Base-by-base conservation (phyloP, 1,284 basidiomycete species). In the Crepidotus sp. region DNA sequence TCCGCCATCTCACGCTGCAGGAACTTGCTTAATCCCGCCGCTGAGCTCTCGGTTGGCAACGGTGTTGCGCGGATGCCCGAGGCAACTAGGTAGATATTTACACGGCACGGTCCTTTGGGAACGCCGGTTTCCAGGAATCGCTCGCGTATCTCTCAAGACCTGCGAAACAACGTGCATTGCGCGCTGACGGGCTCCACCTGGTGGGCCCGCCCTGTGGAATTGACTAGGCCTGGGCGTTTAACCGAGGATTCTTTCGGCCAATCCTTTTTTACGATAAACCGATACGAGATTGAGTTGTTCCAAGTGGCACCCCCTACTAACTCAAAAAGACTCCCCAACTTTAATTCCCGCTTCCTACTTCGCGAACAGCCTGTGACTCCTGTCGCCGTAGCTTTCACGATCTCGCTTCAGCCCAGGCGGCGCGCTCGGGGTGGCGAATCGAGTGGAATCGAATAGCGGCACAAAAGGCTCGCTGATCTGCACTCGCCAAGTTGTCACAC, bases 401-500 rank as follows among this genome's bases (percentile, higher is more conserved):
- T 42, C 32, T 37, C 38, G 42, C 42, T 44, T 40, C 36, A 31
- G 22, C 27, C 8, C 24, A 33, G 24, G 19, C 26, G 42, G 14
- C 29, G 24, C 33, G 11, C 35, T 47, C 40, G 27, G 26, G 36
- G 26, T 40, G 31, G 17, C 32, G 42, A 47, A 45, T 47, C 47
- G 42, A 52, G 18, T 46, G 38, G 42, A 47, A 45, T 47, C 47
- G 42, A 52, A 14, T 46, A 41, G 42, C 46, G 43, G 46, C 46
- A 48, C 46, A 48, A 40, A 41, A 35, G 36, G 31, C 50, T 46
- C 39, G 44, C 27, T 37, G 44, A 46, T 45, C 45, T 24, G 44
- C 17, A 47, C 21, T 33, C 32, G 30, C 25, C 29, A 33, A 26
- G 5, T 10, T 8, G 31, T 22, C 40, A 39, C 36, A 5, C 36